Evolutionary conservation across 345 rosid species (phyloP).

Genomic region (Gossypium arboreum): DNA sequence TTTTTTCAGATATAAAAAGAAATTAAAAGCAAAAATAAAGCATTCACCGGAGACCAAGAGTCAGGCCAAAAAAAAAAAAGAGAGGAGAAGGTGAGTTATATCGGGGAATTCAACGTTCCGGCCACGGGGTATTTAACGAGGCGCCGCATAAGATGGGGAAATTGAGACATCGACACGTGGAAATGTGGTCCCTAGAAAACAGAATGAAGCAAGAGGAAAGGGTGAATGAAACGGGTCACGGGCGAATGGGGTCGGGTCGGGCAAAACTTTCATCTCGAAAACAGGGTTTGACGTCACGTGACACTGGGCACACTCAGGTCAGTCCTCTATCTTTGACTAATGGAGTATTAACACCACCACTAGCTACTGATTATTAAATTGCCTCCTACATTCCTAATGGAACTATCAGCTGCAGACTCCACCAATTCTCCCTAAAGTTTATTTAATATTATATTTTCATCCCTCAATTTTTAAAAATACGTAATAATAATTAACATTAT

Average conservation of each 20-base stretch:
- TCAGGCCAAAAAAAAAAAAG: no score
- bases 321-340: slow-evolving; percentile 12
- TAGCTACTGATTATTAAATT: no score
- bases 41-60: no score
- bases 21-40: no score
- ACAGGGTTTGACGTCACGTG: slow-evolving; percentile 34
- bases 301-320: slow-evolving; percentile 27
- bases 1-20: background rate
- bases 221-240: background rate
- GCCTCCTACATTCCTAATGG: no score
- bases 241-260: slow-evolving; percentile 35
- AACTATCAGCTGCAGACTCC: no score
- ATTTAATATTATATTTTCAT: no score
- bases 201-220: slow-evolving; percentile 10
- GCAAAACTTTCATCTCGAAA: slow-evolving; percentile 14
- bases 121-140: slow-evolving; percentile 1
- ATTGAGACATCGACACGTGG: slow-evolving; percentile 24
- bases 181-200: background rate
- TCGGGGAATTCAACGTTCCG: background rate
- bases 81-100: background rate
- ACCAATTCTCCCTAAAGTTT: no score
- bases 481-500: no score
- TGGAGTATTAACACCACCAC: no score
- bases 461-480: no score
- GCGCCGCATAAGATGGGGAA: slow-evolving; percentile 36